Evolutionary conservation across 257 asterid genomes (phyloP), one percentile per base, ranked within the genome.

Genomic region (Primulina huaijiensis): DNA sequence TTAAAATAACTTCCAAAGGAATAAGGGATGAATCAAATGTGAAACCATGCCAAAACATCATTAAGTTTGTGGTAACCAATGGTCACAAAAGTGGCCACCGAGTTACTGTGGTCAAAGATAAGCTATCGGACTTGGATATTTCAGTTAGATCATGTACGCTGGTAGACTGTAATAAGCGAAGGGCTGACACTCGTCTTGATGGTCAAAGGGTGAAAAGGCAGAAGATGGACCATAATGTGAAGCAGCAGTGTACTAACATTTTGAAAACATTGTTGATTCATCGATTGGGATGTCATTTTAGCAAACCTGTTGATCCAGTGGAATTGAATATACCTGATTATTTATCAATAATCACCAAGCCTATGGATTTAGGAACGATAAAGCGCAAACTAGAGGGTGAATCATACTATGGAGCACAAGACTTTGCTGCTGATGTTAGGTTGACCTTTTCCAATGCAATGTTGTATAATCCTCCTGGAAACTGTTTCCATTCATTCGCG

Each of bases 291-390:
- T 70, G 71, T 78, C 29, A 79, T 62, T 92, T 92, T 79, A 74
- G 23, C 14, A 17, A 72, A 37, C 97, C 98, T 4, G 98, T 92
- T 50, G 95, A 92, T 78, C 98, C 97, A 29, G 88, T 87, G 74
- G 74, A 76, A 65, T 72, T 76, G 68, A 64, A 56, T 3, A 88
- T 92, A 69, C 98, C 98, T 23, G 96, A 90, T 78, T 92, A 92
- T 68, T 88, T 87, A 35, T 58, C 78, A 8, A 71, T 90, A 64
- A 77, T 92, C 58, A 59, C 76, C 8, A 17, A 81, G 9, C 98
- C 98, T 4, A 92, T 92, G 98, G 98, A 92, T 83, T 79, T 92
- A 72, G 97, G 97, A 27, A 87, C 97, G 12, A 57, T 92, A 67
- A 85, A 74, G 53, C 78, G 66, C 31, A 90, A 86, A 69, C 75